A percentile compares a stretch with the other conserved stretches of the same genome.
phyloP scores from a whole-genome alignment of 108 stramenopile genomes.

The Parietichytrium sp. region DNA sequence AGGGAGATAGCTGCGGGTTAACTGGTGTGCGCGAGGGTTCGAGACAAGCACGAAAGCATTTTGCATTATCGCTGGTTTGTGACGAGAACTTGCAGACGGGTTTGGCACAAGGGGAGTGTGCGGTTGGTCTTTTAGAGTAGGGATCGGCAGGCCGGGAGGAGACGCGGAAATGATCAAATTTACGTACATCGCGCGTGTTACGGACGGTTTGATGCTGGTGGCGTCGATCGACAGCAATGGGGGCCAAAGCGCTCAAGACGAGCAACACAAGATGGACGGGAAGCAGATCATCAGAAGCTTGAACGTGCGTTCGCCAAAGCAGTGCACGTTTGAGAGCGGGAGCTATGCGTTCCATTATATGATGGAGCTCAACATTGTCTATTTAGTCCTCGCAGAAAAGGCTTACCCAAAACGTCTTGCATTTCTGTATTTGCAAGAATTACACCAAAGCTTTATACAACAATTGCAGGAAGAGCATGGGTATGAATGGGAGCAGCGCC shows the following conservation, averaged over 20 bases:
- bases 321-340: slow-evolving; percentile 59
- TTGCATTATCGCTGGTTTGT: too few relatives aligned
- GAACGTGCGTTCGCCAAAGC: slow-evolving; percentile 53
- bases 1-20: too few relatives aligned
- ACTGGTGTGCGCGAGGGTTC: too few relatives aligned
- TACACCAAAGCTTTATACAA: slow-evolving; percentile 74
- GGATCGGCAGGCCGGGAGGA: too few relatives aligned
- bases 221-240: slow-evolving; percentile 50
- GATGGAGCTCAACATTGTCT: slow-evolving; percentile 71
- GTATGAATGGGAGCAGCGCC: slow-evolving; percentile 1
- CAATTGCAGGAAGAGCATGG: slow-evolving; percentile 68
- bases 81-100: too few relatives aligned
- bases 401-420: slow-evolving; percentile 92
- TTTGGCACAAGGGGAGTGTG: too few relatives aligned
- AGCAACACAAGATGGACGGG: slow-evolving; percentile 53
- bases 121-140: too few relatives aligned
- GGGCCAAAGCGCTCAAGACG: slow-evolving; percentile 45
- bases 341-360: slow-evolving; percentile 78
- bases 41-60: too few relatives aligned
- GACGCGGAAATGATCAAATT: background rate
- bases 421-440: slow-evolving; percentile 91
- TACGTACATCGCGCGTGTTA: slow-evolving; percentile 45
- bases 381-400: slow-evolving; percentile 70
- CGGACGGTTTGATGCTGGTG: slow-evolving; percentile 51
- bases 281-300: slow-evolving; percentile 59